Conservation (phyloP, 805 yeast species). For the Metschnikowia hibisci region DNA sequence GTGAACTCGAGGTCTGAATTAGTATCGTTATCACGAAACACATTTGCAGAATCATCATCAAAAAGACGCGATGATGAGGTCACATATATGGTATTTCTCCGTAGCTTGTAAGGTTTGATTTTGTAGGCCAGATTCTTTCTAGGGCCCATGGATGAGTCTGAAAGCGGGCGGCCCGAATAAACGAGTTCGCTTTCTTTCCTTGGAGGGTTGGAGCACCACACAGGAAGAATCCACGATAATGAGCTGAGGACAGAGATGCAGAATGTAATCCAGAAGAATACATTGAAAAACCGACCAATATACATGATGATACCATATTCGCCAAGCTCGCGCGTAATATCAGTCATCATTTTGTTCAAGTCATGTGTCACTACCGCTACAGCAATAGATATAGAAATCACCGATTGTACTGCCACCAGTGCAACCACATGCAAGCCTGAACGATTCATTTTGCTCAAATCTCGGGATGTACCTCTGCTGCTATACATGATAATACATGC, state of each 20-base stretch:
- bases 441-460: slow-evolving; percentile 30
- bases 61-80: slow-evolving; percentile 10
- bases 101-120: slow-evolving; percentile 6
- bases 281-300: slow-evolving; percentile 41
- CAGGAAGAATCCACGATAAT: slow-evolving; percentile 35
- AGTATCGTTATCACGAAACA: background rate
- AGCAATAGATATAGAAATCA: slow-evolving; percentile 28
- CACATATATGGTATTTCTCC: background rate
- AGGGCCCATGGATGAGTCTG: background rate
- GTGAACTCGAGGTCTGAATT: background rate
- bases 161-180: background rate
- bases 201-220: slow-evolving; percentile 52
- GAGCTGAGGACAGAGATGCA: slow-evolving; percentile 21
- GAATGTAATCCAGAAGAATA: slow-evolving; percentile 37
- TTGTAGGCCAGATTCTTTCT: background rate
- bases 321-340: slow-evolving; percentile 24
- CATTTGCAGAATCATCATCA: slow-evolving; percentile 12
- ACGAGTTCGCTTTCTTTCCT: slow-evolving; percentile 21
- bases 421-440: slow-evolving; percentile 36
- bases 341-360: slow-evolving; percentile 19
- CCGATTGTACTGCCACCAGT: slow-evolving; percentile 31
- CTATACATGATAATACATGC: slow-evolving; percentile 35
- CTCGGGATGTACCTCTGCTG: slow-evolving; percentile 29
- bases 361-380: slow-evolving; percentile 27
- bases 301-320: slow-evolving; percentile 45